Conservation (phyloP, 495 filamentous ascomycete species). For the Pyrenula massariospora region DNA sequence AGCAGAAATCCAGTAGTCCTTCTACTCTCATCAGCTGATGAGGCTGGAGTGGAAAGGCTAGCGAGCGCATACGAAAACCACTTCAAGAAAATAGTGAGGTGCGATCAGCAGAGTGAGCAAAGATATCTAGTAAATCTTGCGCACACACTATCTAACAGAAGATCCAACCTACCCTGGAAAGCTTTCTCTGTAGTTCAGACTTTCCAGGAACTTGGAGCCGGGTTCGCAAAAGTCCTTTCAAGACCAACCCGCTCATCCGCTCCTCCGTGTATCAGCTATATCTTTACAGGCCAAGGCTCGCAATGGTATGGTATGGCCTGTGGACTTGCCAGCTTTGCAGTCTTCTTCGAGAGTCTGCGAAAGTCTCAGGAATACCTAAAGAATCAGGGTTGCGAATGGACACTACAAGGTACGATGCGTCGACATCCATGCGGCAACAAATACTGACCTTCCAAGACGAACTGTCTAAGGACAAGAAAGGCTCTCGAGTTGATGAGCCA, state of each 20-base stretch:
- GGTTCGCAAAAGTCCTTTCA: conserved; percentile 9
- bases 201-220: conserved; percentile 11
- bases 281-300: conserved; percentile 31
- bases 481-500: conserved; percentile 1
- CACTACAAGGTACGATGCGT: not conserved
- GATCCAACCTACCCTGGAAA: conserved; percentile 16
- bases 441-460: conserved; percentile 7
- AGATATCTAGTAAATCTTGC: conserved; percentile 2
- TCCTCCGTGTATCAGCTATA: conserved; percentile 11
- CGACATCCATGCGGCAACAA: not conserved
- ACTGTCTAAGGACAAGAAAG: conserved; percentile 6
- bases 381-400: conserved; percentile 14
- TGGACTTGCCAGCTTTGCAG: conserved; percentile 10
- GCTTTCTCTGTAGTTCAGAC: conserved; percentile 12
- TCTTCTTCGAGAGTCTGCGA: conserved; percentile 17
- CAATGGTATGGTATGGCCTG: conserved; percentile 23
- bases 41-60: conserved; percentile 15
- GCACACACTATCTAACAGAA: conserved; percentile 11
- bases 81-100: not conserved
- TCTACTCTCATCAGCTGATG: too few species aligned
- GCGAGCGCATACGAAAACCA: not conserved
- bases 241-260: conserved; percentile 6
- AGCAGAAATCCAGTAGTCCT: too few species aligned
- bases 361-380: conserved; percentile 12
- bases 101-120: not conserved